Evolutionary conservation across 2,329 filamentous ascomycete genomes (phyloP), one percentile per base, ranked within the genome.

Genomic region (Pseudonectria buxi): DNA sequence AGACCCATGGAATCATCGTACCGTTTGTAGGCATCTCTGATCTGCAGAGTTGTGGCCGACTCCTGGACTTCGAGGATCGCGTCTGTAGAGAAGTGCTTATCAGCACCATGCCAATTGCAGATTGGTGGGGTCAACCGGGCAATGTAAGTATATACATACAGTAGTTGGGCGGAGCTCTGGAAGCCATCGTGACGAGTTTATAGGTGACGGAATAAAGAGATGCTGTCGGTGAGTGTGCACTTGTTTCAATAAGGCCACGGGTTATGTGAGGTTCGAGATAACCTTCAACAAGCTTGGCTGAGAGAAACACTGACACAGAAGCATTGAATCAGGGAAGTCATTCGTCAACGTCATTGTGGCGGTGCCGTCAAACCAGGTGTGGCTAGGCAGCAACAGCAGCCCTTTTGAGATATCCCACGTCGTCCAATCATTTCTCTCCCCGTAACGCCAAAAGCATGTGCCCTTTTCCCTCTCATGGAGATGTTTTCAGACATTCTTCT

Each of bases 1-100:
- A 7, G 5, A 18, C 13, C 22, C 15, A n/a, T 13, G 26, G 9
- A 26, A 11, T n/a, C n/a, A 9, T 30, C 58, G 34, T 55, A 86
- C 83, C 83, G 83, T 61, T 98, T 98, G 71, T 96, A 98, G 33
- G 89, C 92, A 71, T 86, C 84, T 51, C 90, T 84, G 56, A 98
- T 82, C 59, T 96, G 84, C 54, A 88, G 79, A 40, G 81, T 77
- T 0, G 79, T 83, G 24, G 90, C 88, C 49, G 74, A 82, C 25
- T 86, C 74, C 33, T 80, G 58, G 41, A 95, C 63, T 45, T 83
- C 83, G 32, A 95, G 79, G 45, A 84, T 74, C 33, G 74, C 78
- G 65, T 90, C 85, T 89, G 45, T 16, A 29, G 26, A 27, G 36
- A 24, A 26, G 28, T 14, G 33, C 18, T 36, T n/a, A 30, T 52